Percentiles rank a stretch among this genome's conserved stretches.
phyloP scores from a whole-genome alignment of 257 asterid species.

The Solanum virginianum region DNA sequence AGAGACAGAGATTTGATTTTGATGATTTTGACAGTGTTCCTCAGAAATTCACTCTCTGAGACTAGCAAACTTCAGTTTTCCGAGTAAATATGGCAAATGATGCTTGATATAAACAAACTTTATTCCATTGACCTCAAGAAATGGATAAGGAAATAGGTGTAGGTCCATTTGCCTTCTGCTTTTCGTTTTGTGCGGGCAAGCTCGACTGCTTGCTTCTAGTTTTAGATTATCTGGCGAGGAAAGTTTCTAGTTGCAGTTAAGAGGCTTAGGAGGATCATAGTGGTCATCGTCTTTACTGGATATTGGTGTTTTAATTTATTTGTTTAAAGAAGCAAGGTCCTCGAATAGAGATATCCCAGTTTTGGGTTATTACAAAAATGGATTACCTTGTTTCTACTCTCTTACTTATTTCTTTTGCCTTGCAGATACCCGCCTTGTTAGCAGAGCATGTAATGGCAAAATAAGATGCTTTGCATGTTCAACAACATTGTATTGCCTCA shows the following conservation, averaged over 20 bases:
- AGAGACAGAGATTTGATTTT: constrained; percentile 78
- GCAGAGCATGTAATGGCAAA: neutral
- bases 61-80: neutral
- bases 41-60: constrained; percentile 56
- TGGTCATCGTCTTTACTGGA: neutral
- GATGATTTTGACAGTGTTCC: constrained; percentile 89
- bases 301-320: neutral
- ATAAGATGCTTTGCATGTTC: neutral
- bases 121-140: neutral
- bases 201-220: neutral
- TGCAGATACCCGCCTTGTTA: neutral
- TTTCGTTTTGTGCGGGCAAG: neutral
- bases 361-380: neutral
- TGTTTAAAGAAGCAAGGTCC: neutral
- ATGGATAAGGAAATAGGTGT: neutral
- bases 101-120: neutral
- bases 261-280: neutral
- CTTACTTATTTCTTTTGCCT: neutral
- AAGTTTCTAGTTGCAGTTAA: neutral
- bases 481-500: neutral
- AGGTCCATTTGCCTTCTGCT: neutral
- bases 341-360: neutral
- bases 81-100: neutral
- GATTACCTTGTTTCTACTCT: neutral
- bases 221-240: neutral